A percentile compares a stretch with the other conserved stretches of the same genome.
Conservation (phyloP, 805 yeast species). For the Wickerhamiella parazyma region DNA sequence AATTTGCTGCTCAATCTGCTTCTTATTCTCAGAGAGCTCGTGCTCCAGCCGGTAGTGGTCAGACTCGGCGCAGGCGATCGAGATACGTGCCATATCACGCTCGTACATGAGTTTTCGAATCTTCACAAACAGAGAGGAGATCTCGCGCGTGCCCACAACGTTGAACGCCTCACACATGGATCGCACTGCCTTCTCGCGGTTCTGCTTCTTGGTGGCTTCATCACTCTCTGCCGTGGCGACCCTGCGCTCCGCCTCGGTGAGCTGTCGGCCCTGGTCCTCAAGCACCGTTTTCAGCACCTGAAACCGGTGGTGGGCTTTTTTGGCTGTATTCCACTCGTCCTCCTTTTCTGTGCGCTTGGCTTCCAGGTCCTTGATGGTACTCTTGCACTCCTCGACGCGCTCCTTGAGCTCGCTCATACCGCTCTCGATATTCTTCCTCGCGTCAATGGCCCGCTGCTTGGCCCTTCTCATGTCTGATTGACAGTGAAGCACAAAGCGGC, state of each 20-base stretch:
- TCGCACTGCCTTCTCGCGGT: background rate
- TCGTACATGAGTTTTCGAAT: background rate
- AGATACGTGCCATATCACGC: background rate
- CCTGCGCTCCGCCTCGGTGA: background rate
- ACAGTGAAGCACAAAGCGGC: background rate
- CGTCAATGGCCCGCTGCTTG: background rate
- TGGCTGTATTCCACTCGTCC: too few species aligned
- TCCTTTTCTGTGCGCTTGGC: background rate
- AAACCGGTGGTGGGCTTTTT: too few species aligned
- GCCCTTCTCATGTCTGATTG: background rate
- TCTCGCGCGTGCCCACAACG: background rate
- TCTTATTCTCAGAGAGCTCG: background rate
- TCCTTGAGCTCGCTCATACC: background rate
- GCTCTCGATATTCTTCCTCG: background rate
- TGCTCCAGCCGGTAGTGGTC: slow-evolving; percentile 2
- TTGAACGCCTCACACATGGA: background rate
- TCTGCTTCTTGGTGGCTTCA: background rate
- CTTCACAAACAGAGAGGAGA: background rate
- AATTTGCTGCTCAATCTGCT: slow-evolving; percentile 11
- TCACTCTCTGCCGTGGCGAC: background rate
- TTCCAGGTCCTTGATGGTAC: background rate
- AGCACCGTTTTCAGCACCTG: too few species aligned
- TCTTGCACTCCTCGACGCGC: background rate
- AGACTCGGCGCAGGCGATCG: background rate
- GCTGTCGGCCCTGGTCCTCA: background rate